Conservation (phyloP, 2,329 filamentous ascomycete species). For the Aspergillus floridensis region DNA sequence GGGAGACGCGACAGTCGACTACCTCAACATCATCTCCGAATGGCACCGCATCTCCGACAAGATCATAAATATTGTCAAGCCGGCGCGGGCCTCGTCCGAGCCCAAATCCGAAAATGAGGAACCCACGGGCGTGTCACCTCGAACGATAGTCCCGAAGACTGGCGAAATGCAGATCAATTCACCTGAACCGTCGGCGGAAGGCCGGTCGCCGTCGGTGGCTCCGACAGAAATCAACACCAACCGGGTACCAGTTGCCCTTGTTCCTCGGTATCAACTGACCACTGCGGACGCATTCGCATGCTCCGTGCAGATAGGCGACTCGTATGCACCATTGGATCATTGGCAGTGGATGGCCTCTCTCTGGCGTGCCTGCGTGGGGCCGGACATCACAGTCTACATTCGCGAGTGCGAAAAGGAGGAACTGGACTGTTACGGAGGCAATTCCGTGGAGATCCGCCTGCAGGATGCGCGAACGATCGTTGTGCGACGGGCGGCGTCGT, state of each 20-base stretch:
- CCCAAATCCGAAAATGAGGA: slow-evolving; percentile 22
- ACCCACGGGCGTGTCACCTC: slow-evolving; percentile 28
- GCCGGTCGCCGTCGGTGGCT: slow-evolving; percentile 24
- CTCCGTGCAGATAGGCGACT: slow-evolving; percentile 70
- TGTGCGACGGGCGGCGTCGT: slow-evolving; percentile 46
- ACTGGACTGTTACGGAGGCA: slow-evolving; percentile 40
- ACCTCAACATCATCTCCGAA: slow-evolving; percentile 63
- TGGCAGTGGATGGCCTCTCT: slow-evolving; percentile 97
- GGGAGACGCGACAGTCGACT: slow-evolving; percentile 53
- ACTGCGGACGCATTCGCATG: slow-evolving; percentile 73
- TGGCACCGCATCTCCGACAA: slow-evolving; percentile 77
- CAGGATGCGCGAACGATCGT: slow-evolving; percentile 52
- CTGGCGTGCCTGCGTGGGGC: slow-evolving; percentile 80
- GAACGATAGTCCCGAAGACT: slow-evolving; percentile 33
- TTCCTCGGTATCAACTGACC: slow-evolving; percentile 77
- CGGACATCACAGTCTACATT: slow-evolving; percentile 59
- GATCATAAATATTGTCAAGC: slow-evolving; percentile 60
- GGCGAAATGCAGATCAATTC: slow-evolving; percentile 31
- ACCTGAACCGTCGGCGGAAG: slow-evolving; percentile 29
- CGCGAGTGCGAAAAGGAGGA: slow-evolving; percentile 43
- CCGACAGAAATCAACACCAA: slow-evolving; percentile 13
- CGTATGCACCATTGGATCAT: slow-evolving; percentile 80
- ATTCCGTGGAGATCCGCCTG: slow-evolving; percentile 56
- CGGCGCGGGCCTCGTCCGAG: slow-evolving; percentile 17
- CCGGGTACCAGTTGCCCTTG: slow-evolving; percentile 66